Evolutionary conservation across 2,329 filamentous ascomycete species (phyloP), one percentile per base, ranked within the genome.

Genomic region (Teratosphaeria epicoccoides): DNA sequence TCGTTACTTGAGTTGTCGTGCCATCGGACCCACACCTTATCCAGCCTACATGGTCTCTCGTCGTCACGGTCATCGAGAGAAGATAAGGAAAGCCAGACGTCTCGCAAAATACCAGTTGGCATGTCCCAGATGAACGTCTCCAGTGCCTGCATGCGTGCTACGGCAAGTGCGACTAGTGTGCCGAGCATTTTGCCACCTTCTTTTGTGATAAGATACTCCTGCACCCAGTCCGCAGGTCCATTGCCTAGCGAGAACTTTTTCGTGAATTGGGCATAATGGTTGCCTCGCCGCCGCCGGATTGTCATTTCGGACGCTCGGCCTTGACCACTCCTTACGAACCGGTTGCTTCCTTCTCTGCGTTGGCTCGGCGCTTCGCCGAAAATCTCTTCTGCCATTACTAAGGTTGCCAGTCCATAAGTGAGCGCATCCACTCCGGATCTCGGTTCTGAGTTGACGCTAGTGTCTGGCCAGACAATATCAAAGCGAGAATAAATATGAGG

Each of bases 101-200:
- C 86, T 49, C 87, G 79, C 49, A 89, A 71, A 17, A 93, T 84
- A 1, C 87, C 88, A 0, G 87, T 93, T 0, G 87, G 87, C 87
- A 93, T 91, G 63, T 94, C 87, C 87, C 87, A 93, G 2, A 87
- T 76, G 62, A 93, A 93, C 0, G 82, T 83, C 68, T 93, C 87
- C 37, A 94, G 75, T 61, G 87, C 88, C 49, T 81, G 73, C 87
- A 93, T 93, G 56, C 85, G 83, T 43, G 83, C 82, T n/a, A 93
- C 76, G 11, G 87, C 85, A 57, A 90, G 71, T 9, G 87, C 85
- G 11, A 89, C 87, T 47, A 93, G 71, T 1, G 86, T 91, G 4
- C 87, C 86, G n/a, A 93, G 76, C 86, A 93, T 89, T 71, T 91
- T 93, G 2, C 88, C 88, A 52, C 84, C 83, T 65, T 91, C 87